These are phyloP conservation scores for Rhinocladiella similis DNA, from an alignment of 2,329 filamentous ascomycete species.

Conservation along the genomic window DNA sequence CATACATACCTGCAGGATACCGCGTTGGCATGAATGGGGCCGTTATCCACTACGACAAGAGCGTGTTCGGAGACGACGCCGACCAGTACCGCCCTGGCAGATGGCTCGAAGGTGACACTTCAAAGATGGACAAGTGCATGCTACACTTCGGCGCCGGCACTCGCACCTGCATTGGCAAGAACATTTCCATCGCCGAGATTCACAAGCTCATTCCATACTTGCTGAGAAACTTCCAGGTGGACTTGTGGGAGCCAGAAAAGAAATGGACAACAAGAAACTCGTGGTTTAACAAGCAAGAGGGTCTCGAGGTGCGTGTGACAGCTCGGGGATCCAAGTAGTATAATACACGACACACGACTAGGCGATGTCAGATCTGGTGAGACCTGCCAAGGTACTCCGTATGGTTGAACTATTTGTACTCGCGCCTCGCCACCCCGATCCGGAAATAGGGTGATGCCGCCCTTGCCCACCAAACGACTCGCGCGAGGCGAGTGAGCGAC, in stretches of 20 bases:
- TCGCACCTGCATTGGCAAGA: constrained; percentile 25
- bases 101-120: constrained; percentile 27
- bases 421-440: no score
- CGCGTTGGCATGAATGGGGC: constrained; percentile 25
- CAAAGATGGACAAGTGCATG: constrained; percentile 24
- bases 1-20: constrained; percentile 19
- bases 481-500: no score
- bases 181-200: constrained; percentile 20
- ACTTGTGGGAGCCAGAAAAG: constrained; percentile 9
- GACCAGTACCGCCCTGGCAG: constrained; percentile 26
- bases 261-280: constrained; percentile 16
- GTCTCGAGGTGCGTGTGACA: constrained; percentile 12
- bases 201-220: constrained; percentile 22
- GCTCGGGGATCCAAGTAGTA: not conserved
- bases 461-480: no score
- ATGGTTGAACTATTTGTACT: no score
- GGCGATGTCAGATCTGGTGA: not conserved
- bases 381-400: not conserved
- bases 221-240: constrained; percentile 14
- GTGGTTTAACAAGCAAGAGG: constrained; percentile 21
- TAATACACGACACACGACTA: no score
- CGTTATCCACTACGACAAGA: constrained; percentile 25
- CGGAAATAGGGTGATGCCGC: no score
- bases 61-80: constrained; percentile 29
- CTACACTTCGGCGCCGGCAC: constrained; percentile 24